These are phyloP conservation scores for Coniosporium apollinis DNA, from an alignment of 495 filamentous ascomycete genomes.

Conservation along the genomic window DNA sequence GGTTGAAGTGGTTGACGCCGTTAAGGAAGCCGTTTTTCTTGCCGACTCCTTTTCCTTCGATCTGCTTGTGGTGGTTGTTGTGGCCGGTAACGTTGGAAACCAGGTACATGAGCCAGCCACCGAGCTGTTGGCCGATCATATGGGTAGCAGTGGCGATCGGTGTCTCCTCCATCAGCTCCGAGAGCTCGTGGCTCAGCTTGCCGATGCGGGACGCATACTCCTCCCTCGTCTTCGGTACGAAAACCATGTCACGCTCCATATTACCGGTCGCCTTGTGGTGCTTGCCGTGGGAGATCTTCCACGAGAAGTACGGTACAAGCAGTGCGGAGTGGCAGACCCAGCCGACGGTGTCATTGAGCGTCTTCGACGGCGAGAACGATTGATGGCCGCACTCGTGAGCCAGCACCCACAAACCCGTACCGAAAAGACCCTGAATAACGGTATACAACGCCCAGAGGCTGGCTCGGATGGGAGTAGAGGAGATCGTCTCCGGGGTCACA, in stretches of 20 bases:
- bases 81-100: constrained; percentile 84
- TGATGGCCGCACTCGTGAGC: constrained; percentile 80
- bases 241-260: constrained; percentile 95
- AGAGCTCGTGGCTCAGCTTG: constrained; percentile 54
- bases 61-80: constrained; percentile 64
- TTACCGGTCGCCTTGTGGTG: constrained; percentile 87
- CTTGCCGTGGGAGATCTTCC: constrained; percentile 57
- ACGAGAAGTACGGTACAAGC: constrained; percentile 58
- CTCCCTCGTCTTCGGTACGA: constrained; percentile 72
- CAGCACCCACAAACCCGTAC: constrained; percentile 69
- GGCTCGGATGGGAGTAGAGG: constrained; percentile 32
- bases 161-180: constrained; percentile 85
- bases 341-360: constrained; percentile 48
- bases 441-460: constrained; percentile 49
- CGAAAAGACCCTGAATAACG: constrained; percentile 58
- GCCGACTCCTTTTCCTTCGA: constrained; percentile 57
- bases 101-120: constrained; percentile 82
- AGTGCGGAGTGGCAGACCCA: constrained; percentile 49
- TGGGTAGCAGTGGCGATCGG: constrained; percentile 62
- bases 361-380: constrained; percentile 45
- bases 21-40: constrained; percentile 61
- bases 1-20: constrained; percentile 91
- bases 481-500: constrained; percentile 37
- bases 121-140: constrained; percentile 66
- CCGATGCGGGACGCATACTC: constrained; percentile 55